phyloP scores from a whole-genome alignment of 1,139 yeast species.

The Hansenula lynferdii region DNA sequence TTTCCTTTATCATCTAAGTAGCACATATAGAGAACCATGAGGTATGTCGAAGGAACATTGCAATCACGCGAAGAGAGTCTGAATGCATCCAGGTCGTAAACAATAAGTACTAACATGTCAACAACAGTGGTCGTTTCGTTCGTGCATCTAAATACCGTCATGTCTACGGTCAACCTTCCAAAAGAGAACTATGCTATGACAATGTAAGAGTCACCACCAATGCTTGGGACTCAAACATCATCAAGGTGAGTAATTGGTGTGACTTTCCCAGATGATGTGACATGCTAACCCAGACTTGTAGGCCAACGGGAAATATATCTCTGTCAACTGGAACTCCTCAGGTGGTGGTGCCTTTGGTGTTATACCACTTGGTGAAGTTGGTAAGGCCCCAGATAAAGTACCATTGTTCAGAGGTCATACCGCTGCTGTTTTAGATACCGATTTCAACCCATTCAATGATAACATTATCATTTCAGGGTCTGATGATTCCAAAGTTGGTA shows the following conservation, averaged over 20 bases:
- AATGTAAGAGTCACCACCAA: constrained; percentile 81
- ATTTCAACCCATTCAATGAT: constrained; percentile 82
- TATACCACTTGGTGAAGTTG: constrained; percentile 78
- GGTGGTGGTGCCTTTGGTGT: constrained; percentile 98
- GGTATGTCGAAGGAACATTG: not conserved
- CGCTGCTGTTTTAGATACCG: constrained; percentile 92
- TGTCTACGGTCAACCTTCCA: constrained; percentile 88
- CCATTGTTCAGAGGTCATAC: constrained; percentile 95
- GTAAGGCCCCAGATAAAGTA: constrained; percentile 92
- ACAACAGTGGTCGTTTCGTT: constrained; percentile 79
- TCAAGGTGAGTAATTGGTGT: constrained; percentile 37
- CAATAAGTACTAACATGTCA: not conserved
- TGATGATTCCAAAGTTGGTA: constrained; percentile 83
- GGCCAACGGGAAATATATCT: constrained; percentile 76
- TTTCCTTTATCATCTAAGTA: too few relatives aligned
- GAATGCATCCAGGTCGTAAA: too few relatives aligned
- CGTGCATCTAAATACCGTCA: constrained; percentile 97
- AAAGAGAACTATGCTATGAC: constrained; percentile 85
- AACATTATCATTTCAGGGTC: constrained; percentile 77
- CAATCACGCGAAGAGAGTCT: too few relatives aligned
- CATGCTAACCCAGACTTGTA: constrained; percentile 11
- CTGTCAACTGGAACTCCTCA: constrained; percentile 90
- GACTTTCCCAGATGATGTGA: not conserved
- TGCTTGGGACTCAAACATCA: constrained; percentile 93
- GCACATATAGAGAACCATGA: not conserved